Base-by-base conservation (phyloP, 306 rosid species). In the Vigna angularis region DNA sequence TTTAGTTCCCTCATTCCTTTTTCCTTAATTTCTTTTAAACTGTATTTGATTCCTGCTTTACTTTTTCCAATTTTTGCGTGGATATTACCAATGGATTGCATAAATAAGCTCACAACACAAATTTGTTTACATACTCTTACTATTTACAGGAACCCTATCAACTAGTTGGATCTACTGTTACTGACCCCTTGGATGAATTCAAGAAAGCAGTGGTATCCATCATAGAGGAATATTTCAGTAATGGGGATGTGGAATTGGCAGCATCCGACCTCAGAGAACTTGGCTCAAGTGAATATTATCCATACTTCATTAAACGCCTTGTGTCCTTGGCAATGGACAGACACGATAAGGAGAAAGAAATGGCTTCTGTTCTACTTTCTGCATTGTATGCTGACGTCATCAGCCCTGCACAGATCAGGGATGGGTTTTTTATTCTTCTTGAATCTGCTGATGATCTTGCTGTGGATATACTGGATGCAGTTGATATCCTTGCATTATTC, bases 361-460 rank as follows among this genome's bases (percentile, higher is more conserved):
- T 92, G 99, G 97, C 99, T 50, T 95, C 99, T 6, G 98, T 95
- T 85, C 79, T 95, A 61, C 96, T 95, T 74, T 95, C 99, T 76
- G 90, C 98, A 42, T 77, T 93, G 86, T 95, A 95, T 86, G 98
- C 93, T 67, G 98, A 95, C 93, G 97, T 93, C 62, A 91, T 95
- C 72, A 90, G 91, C 42, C 98, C 99, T 59, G 72, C 81, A 36
- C 99, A 95, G 87, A 95, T 95, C 69, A 88, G 90, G 83, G 97
- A 95, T 84, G 99, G 99, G 3, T 95, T 93, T 85, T 93, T 91
- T 81, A 86, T 95, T 64, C 96, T 95, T 71, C 88, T 95, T 62
- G 99, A 95, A 80, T 93, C 99, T 76, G 98, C 92, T 72, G 99
- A 95, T 79, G 99, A 95, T 87, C 98, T 95, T 74, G 97, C 90